Percentiles rank a stretch among this genome's conserved stretches.
These are phyloP conservation scores for Neurospora tetraspora DNA, from an alignment of 495 filamentous ascomycete genomes.

Conservation along the genomic window DNA sequence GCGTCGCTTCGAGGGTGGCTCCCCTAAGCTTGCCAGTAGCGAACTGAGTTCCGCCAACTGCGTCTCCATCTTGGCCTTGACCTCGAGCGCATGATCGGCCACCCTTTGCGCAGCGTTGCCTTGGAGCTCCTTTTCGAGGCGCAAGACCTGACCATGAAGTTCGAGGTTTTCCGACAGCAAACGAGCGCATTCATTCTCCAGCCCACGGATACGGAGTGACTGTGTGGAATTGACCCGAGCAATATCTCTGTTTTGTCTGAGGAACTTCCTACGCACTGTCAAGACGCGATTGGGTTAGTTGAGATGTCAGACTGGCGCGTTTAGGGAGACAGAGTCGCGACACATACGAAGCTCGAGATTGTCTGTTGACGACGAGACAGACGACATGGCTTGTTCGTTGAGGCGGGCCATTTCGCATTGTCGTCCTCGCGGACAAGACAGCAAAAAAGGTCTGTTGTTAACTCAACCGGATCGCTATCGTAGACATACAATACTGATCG, in stretches of 20 bases:
- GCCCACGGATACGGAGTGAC: constrained; percentile 74
- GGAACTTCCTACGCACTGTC: constrained; percentile 72
- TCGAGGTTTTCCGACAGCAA: constrained; percentile 81
- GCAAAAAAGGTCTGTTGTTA: not conserved
- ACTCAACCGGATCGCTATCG: not conserved
- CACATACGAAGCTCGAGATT: constrained; percentile 67
- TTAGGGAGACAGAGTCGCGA: not conserved
- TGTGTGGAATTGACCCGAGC: constrained; percentile 85
- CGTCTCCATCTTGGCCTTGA: constrained; percentile 58
- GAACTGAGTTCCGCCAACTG: constrained; percentile 57
- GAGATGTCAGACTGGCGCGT: not conserved
- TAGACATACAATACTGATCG: not conserved
- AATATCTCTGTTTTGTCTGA: constrained; percentile 91
- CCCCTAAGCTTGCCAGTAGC: constrained; percentile 55
- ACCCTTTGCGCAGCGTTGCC: constrained; percentile 35
- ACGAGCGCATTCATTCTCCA: constrained; percentile 77
- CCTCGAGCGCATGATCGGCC: constrained; percentile 53
- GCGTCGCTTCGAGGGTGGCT: constrained; percentile 31
- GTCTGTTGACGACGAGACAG: constrained; percentile 41
- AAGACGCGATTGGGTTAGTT: not conserved
- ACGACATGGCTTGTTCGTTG: constrained; percentile 64
- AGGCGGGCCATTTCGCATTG: constrained; percentile 70
- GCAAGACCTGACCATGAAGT: constrained; percentile 67
- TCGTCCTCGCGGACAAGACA: constrained; percentile 1
- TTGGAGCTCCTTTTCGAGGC: constrained; percentile 56